Conservation (phyloP, 179 eudicot species). For the Spergularia azorica region DNA sequence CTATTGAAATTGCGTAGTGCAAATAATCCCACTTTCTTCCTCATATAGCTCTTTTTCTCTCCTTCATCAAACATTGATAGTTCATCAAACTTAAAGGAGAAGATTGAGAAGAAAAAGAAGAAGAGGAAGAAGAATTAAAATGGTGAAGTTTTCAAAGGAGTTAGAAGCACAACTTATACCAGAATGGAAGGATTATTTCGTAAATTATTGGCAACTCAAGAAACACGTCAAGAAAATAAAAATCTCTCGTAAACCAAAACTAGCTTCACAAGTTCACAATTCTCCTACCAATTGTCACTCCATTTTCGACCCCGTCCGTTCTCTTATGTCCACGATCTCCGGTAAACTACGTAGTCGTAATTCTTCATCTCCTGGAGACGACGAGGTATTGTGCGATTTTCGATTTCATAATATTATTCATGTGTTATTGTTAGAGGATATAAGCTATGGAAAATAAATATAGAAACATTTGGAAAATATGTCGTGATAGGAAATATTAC, state of each 20-base stretch:
- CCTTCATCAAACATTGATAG: slow-evolving; percentile 4
- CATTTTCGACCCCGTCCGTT: slow-evolving; percentile 58
- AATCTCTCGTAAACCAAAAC: slow-evolving; percentile 47
- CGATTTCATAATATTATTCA: no score
- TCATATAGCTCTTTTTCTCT: not conserved
- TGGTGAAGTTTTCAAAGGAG: slow-evolving; percentile 94
- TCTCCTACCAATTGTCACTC: slow-evolving; percentile 35
- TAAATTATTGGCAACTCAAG: slow-evolving; percentile 80
- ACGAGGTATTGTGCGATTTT: not conserved
- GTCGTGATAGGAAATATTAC: no score
- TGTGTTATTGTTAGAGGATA: no score
- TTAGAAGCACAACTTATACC: slow-evolving; percentile 89
- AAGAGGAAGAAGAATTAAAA: slow-evolving; percentile 42
- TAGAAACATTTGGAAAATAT: no score
- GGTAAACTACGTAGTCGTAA: slow-evolving; percentile 27
- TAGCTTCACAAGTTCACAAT: slow-evolving; percentile 19
- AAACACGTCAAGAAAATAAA: slow-evolving; percentile 70
- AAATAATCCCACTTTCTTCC: slow-evolving; percentile 13
- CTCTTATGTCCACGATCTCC: slow-evolving; percentile 21
- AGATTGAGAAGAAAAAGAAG: slow-evolving; percentile 21
- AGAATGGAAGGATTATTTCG: slow-evolving; percentile 96
- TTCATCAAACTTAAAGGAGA: slow-evolving; percentile 17
- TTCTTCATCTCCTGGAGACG: slow-evolving; percentile 1
- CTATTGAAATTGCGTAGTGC: slow-evolving; percentile 19
- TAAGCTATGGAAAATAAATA: no score